phyloP scores from a whole-genome alignment of 306 rosid species.

The Dalbergia cochinchinensis region DNA sequence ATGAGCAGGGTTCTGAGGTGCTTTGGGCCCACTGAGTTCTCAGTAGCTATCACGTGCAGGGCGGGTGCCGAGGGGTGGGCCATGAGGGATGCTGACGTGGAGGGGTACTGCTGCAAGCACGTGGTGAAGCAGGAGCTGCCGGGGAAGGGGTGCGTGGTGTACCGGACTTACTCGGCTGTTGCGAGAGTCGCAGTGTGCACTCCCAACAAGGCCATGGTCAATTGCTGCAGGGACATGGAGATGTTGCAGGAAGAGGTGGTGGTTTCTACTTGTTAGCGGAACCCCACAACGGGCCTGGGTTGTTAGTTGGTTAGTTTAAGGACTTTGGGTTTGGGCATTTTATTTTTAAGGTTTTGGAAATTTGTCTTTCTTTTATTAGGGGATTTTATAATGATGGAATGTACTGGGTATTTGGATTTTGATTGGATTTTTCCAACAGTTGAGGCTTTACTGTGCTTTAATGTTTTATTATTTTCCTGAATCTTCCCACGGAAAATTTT shows the following conservation, averaged over 20 bases:
- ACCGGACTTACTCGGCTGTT: slow-evolving; percentile 39
- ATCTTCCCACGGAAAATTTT: too few species aligned
- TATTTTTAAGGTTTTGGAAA: neutral
- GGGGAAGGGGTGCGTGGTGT: slow-evolving; percentile 56
- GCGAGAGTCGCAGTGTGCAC: slow-evolving; percentile 28
- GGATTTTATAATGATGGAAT: neutral
- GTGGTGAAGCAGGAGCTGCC: slow-evolving; percentile 58
- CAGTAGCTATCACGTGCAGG: slow-evolving; percentile 58
- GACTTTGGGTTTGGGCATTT: neutral
- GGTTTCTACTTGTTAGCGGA: slow-evolving; percentile 24
- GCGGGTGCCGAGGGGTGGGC: slow-evolving; percentile 43
- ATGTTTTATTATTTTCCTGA: too few species aligned
- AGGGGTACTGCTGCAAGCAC: slow-evolving; percentile 56
- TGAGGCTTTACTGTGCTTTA: too few species aligned
- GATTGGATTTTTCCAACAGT: neutral
- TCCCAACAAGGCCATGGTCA: neutral
- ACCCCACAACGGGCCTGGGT: too few species aligned
- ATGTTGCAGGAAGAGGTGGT: slow-evolving; percentile 34
- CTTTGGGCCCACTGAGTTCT: slow-evolving; percentile 56
- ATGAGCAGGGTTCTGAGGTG: slow-evolving; percentile 51
- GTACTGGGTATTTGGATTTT: neutral
- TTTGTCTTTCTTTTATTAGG: neutral
- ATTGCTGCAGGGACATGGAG: slow-evolving; percentile 28
- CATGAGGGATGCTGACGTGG: slow-evolving; percentile 46
- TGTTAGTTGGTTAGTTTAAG: too few species aligned